Evolutionary conservation across 1,284 basidiomycete species (phyloP), one percentile per base, ranked within the genome.

Genomic region (Austropuccinia psidii): DNA sequence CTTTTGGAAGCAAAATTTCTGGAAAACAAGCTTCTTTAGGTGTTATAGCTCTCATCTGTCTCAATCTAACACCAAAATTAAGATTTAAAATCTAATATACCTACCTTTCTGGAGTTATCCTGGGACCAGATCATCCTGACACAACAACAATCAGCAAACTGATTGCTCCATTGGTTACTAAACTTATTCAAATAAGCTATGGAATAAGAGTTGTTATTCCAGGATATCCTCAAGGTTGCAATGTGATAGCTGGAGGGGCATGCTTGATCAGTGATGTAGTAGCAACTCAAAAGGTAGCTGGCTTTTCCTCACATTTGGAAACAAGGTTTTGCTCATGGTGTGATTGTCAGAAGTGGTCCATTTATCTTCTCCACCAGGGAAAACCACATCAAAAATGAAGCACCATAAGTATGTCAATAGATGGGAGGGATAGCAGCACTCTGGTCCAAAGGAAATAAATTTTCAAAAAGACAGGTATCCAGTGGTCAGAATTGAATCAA

Each of bases 221-320:
- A 19, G 19, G 13, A 37, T 50, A 4, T 37, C 29, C 19, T 6
- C 17, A 31, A 11, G 29, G 35, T 3, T 6, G 64, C 13, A 45
- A 31, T 21, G 64, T 66, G 13, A 27, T 29, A n/a, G 29, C 43
- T 17, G 17, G 45, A 31, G 24, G 50, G 17, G 37, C 29, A 27
- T 7, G 17, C 3, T 24, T 69, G 6, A 47, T 43, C 31, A 39
- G 66, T 29, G 39, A 69, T 47, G 57, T 69, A 15, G 66, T 37
- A 1, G 52, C 66, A 58, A 69, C 50, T 4, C 66, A 69, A 27
- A 69, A 69, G 50, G 39, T 69, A 9, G 66, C 54, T 5, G 66
- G 52, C n/a, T 69, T 69, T 31, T 21, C 41, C 13, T 69, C 66
- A 4, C 66, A 69, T 31, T 45, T 21, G 27, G 54, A 8, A 35